phyloP scores from a whole-genome alignment of 2,329 filamentous ascomycete genomes.

The Rhynchosporium agropyri region DNA sequence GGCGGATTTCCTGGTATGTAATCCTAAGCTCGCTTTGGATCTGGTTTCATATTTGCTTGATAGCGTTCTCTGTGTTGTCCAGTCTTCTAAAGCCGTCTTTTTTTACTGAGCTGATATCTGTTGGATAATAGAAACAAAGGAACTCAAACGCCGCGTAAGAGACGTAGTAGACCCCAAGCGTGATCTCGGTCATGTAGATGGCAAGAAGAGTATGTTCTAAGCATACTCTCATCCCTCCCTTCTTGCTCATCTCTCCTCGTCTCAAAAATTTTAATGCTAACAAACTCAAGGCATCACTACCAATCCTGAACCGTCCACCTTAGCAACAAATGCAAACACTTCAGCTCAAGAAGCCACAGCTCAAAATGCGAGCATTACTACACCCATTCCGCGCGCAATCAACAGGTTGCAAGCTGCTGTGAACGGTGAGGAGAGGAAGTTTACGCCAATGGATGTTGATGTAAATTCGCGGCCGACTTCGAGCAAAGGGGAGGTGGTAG shows the following conservation, averaged over 20 bases:
- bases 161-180: conserved; percentile 79
- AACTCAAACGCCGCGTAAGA: conserved; percentile 81
- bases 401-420: conserved; percentile 20
- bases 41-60: not conserved
- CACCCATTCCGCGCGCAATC: conserved; percentile 14
- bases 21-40: not conserved
- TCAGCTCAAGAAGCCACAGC: not conserved
- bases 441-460: conserved; percentile 31
- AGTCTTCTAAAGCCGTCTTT: not conserved
- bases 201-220: conserved; percentile 40
- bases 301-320: not conserved
- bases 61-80: not conserved
- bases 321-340: not conserved
- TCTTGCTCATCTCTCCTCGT: not conserved
- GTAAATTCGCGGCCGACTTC: conserved; percentile 17
- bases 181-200: conserved; percentile 81
- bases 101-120: not conserved
- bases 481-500: conserved; percentile 1
- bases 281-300: not conserved
- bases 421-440: conserved; percentile 19
- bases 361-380: not conserved
- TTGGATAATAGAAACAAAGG: conserved; percentile 70
- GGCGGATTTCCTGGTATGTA: conserved; percentile 78
- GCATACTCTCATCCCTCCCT: not conserved
- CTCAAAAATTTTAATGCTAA: not conserved